Conservation (phyloP, 2,329 filamentous ascomycete species). For the Aspergillus sp. region DNA sequence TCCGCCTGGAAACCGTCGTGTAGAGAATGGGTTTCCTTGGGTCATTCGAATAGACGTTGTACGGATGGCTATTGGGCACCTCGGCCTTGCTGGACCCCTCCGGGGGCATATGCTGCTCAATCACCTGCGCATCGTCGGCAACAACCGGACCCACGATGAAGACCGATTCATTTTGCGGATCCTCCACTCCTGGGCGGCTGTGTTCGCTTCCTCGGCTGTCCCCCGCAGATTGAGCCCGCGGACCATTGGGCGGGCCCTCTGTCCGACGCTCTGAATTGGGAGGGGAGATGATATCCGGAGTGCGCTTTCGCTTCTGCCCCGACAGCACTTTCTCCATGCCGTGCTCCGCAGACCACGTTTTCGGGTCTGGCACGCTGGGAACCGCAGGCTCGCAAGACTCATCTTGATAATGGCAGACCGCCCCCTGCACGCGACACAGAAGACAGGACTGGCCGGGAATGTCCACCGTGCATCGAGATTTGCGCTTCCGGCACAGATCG, state of each 20-base stretch:
- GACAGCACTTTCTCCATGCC: conserved; percentile 13
- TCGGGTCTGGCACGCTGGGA: conserved; percentile 17
- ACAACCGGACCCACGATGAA: conserved; percentile 53
- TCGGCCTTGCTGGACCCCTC: conserved; percentile 29
- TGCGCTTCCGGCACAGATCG: conserved; percentile 50
- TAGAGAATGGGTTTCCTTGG: conserved; percentile 39
- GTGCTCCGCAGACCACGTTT: conserved; percentile 19
- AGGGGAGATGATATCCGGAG: conserved; percentile 19
- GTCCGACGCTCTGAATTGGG: conserved; percentile 11
- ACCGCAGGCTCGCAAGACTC: conserved; percentile 17
- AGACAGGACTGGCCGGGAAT: conserved; percentile 45
- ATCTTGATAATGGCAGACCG: conserved; percentile 48
- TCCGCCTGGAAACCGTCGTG: conserved; percentile 41
- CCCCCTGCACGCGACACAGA: conserved; percentile 50
- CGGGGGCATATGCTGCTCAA: conserved; percentile 49
- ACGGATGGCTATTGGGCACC: conserved; percentile 36
- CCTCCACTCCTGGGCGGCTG: conserved; percentile 23
- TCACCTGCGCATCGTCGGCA: conserved; percentile 51
- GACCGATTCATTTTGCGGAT: conserved; percentile 34
- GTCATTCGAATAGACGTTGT: conserved; percentile 43
- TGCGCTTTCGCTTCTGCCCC: conserved; percentile 30
- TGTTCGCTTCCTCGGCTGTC: conserved; percentile 22
- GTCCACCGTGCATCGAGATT: conserved; percentile 53
- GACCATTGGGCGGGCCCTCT: conserved; percentile 11
- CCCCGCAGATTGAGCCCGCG: conserved; percentile 16